phyloP scores from a whole-genome alignment of 2,329 filamentous ascomycete genomes.

The Grosmannia clavigera region DNA sequence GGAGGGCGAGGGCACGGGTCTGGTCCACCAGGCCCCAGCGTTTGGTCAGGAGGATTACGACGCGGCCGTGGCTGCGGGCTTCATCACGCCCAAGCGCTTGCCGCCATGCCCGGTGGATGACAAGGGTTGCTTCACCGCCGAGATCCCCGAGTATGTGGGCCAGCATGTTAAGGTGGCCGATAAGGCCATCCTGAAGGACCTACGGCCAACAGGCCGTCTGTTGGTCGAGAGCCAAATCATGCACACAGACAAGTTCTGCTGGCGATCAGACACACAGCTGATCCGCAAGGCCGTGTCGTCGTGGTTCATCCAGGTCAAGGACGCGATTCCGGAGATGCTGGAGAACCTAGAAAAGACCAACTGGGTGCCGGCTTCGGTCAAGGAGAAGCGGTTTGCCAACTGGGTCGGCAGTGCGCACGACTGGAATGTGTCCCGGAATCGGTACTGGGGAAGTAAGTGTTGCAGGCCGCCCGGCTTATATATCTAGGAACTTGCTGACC shows the following conservation, averaged over 20 bases:
- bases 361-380: conserved; percentile 85
- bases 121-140: conserved; percentile 51
- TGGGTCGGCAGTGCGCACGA: conserved; percentile 88
- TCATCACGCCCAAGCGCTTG: conserved; percentile 62
- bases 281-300: conserved; percentile 87
- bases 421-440: conserved; percentile 89
- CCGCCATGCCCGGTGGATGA: conserved; percentile 92
- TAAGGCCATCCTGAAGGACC: conserved; percentile 80
- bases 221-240: conserved; percentile 77
- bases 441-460: conserved; percentile 91
- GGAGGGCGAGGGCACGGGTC: conserved; percentile 78
- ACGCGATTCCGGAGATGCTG: conserved; percentile 79
- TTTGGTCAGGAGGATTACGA: conserved; percentile 96
- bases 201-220: conserved; percentile 65
- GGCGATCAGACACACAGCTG: conserved; percentile 85
- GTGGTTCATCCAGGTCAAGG: conserved; percentile 85
- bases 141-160: conserved; percentile 70
- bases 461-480: no score
- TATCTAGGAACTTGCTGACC: background rate
- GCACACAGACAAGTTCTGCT: conserved; percentile 90
- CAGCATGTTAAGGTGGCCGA: conserved; percentile 87
- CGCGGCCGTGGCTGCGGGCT: conserved; percentile 60
- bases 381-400: conserved; percentile 79
- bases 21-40: conserved; percentile 86
- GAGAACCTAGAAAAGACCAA: conserved; percentile 78